Conservation (phyloP, 2,329 filamentous ascomycete species). For the Fusarium sp. region DNA sequence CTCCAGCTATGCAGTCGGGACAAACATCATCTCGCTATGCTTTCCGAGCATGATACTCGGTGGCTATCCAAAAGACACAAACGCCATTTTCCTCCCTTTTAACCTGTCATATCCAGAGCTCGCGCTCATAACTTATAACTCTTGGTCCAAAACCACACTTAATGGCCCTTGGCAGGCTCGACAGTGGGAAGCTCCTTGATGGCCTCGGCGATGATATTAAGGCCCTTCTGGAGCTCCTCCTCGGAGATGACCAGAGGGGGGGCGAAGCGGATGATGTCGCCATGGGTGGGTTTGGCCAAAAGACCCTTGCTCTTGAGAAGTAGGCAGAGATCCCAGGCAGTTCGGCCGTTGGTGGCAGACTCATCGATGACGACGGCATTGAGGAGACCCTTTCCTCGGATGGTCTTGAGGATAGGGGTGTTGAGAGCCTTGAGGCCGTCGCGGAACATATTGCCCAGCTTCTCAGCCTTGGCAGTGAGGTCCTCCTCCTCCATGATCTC, state of each 20-base stretch:
- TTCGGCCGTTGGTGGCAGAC: constrained; percentile 83
- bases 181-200: constrained; percentile 81
- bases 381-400: constrained; percentile 92
- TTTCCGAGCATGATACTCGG: constrained; percentile 21
- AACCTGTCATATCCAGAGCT: constrained; percentile 38
- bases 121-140: constrained; percentile 36
- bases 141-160: constrained; percentile 27
- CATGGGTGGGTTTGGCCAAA: constrained; percentile 97
- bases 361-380: constrained; percentile 98
- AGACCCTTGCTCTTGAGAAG: constrained; percentile 95
- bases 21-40: constrained; percentile 35
- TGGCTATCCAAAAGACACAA: constrained; percentile 25
- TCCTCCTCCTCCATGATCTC: constrained; percentile 94
- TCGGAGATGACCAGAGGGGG: constrained; percentile 95
- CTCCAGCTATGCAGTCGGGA: constrained; percentile 39
- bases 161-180: constrained; percentile 57
- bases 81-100: constrained; percentile 34
- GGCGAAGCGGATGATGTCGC: constrained; percentile 98
- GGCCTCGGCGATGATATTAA: constrained; percentile 84
- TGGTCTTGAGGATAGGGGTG: constrained; percentile 82
- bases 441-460: constrained; percentile 85
- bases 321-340: constrained; percentile 96
- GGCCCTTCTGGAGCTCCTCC: constrained; percentile 81
- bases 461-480: constrained; percentile 85
- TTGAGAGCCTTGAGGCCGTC: constrained; percentile 81